These are phyloP conservation scores for Hirschioporus abietinus DNA, from an alignment of 768 basidiomycete genomes.

Conservation along the genomic window DNA sequence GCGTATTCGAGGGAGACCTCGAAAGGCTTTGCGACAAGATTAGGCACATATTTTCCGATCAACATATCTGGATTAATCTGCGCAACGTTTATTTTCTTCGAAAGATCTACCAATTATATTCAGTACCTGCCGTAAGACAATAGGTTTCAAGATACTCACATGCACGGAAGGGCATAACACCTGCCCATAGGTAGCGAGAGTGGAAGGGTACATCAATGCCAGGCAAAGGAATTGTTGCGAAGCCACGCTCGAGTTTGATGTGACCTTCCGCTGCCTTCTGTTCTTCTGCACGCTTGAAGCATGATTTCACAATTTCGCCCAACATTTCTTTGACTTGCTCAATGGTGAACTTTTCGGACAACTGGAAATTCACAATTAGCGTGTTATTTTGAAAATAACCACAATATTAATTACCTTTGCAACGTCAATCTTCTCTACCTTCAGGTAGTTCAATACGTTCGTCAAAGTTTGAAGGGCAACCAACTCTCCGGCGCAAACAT, in stretches of 20 bases:
- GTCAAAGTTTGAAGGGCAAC: constrained; percentile 90
- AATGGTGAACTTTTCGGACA: constrained; percentile 81
- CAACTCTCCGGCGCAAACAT: constrained; percentile 97
- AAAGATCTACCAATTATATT: constrained; percentile 55
- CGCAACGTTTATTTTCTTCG: constrained; percentile 93
- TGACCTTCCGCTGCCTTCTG: constrained; percentile 76
- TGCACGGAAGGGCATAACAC: constrained; percentile 94
- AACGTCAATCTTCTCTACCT: constrained; percentile 93
- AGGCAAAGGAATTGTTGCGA: constrained; percentile 90
- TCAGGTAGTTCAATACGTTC: constrained; percentile 94
- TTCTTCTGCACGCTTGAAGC: constrained; percentile 67
- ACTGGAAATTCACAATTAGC: constrained; percentile 33
- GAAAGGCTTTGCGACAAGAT: constrained; percentile 88
- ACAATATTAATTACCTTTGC: constrained; percentile 49
- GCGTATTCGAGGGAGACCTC: constrained; percentile 81
- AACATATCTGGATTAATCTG: constrained; percentile 94
- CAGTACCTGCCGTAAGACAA: constrained; percentile 6
- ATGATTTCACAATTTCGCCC: constrained; percentile 82
- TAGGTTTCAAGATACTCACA: constrained; percentile 45
- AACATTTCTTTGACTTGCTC: constrained; percentile 98
- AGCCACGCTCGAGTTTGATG: constrained; percentile 94
- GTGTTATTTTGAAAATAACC: constrained; percentile 6
- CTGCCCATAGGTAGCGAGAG: constrained; percentile 98
- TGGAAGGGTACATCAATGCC: constrained; percentile 99
- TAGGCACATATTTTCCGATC: constrained; percentile 94